phyloP scores from a whole-genome alignment of 441 rosid species.

The Macaranga tanarius region DNA sequence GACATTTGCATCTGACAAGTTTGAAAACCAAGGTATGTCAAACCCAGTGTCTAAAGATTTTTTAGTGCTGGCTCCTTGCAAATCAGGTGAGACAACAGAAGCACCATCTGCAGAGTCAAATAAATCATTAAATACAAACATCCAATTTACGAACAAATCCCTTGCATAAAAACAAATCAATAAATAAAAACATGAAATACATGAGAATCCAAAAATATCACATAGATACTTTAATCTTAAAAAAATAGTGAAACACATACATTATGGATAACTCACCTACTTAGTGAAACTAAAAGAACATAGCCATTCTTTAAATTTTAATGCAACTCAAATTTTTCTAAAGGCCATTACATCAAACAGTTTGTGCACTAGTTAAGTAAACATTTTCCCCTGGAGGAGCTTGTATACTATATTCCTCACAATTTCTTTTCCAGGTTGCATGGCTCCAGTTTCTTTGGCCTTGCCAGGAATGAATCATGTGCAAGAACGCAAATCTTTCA shows the following conservation, averaged over 20 bases:
- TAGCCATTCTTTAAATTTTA: background rate
- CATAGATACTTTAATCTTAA: background rate
- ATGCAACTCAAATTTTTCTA: background rate
- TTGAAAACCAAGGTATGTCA: slow-evolving; percentile 44
- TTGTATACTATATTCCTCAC: background rate
- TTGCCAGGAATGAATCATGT: too few relatives aligned
- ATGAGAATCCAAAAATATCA: background rate
- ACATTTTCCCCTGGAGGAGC: background rate
- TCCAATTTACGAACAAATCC: background rate
- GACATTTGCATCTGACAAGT: slow-evolving; percentile 17
- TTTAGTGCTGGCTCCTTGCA: slow-evolving; percentile 6
- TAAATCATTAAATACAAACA: background rate
- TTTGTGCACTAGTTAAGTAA: background rate
- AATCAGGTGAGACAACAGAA: slow-evolving; percentile 3
- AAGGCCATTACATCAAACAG: background rate
- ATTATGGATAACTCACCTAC: background rate
- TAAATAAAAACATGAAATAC: too few relatives aligned
- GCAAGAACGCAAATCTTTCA: too few relatives aligned
- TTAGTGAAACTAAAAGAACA: background rate
- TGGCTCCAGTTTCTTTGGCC: too few relatives aligned
- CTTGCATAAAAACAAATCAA: too few relatives aligned
- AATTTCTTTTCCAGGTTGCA: background rate
- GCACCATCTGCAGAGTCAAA: slow-evolving; percentile 26
- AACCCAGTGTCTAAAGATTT: slow-evolving; percentile 22
- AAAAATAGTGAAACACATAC: background rate